A percentile compares a stretch with the other conserved stretches of the same genome.
Conservation (phyloP, 768 basidiomycete genomes). For the Hydnomerulius pinastri region DNA sequence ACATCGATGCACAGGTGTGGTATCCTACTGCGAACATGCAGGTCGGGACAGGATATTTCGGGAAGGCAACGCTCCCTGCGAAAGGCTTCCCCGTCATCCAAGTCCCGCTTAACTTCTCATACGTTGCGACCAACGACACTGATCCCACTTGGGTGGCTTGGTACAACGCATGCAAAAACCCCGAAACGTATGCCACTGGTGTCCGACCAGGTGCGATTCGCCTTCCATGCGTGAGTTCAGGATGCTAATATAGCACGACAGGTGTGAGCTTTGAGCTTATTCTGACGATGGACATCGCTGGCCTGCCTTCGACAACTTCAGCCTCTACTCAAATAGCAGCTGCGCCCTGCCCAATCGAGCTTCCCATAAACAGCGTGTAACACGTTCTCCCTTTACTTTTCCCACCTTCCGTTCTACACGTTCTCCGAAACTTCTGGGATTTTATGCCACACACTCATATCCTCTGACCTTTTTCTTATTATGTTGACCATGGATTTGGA, state of each 20-base stretch:
- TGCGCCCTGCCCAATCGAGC: slow-evolving; percentile 71
- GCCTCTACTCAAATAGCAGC: slow-evolving; percentile 59
- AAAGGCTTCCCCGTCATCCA: slow-evolving; percentile 63
- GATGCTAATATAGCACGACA: slow-evolving; percentile 12
- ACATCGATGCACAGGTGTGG: slow-evolving; percentile 66
- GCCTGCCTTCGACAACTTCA: slow-evolving; percentile 54
- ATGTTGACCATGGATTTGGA: slow-evolving; percentile 4
- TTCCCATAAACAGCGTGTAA: slow-evolving; percentile 55
- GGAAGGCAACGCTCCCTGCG: slow-evolving; percentile 61
- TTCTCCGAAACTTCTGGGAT: too few species aligned
- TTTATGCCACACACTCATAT: too few species aligned
- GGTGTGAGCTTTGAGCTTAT: slow-evolving; percentile 65
- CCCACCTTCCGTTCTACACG: too few species aligned
- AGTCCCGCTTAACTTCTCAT: slow-evolving; percentile 83
- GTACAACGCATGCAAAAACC: slow-evolving; percentile 78
- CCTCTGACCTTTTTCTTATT: slow-evolving; percentile 4
- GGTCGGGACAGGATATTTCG: slow-evolving; percentile 69
- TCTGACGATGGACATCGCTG: slow-evolving; percentile 67
- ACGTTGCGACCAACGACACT: slow-evolving; percentile 73
- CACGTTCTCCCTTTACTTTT: not conserved
- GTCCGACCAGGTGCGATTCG: slow-evolving; percentile 57
- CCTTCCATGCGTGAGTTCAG: not conserved
- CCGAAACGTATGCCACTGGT: slow-evolving; percentile 46
- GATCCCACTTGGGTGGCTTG: slow-evolving; percentile 84
- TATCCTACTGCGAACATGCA: slow-evolving; percentile 65